Evolutionary conservation across 1,284 basidiomycete species (phyloP).

Genomic region (Cryptococcus sp.): DNA sequence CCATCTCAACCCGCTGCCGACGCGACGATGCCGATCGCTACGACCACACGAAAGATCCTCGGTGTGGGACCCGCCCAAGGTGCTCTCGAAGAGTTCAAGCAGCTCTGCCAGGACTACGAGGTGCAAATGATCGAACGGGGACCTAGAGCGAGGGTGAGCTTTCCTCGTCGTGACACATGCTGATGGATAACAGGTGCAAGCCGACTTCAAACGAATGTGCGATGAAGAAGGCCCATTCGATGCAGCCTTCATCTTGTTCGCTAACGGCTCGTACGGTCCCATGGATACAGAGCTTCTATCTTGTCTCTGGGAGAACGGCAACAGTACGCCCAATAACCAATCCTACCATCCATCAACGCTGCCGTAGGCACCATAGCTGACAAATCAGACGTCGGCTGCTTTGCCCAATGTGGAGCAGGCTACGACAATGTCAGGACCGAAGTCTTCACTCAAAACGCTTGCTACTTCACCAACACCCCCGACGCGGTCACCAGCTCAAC

Average conservation of each 20-base stretch:
- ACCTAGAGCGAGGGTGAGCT: conserved; percentile 8
- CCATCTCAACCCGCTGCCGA: too few relatives aligned
- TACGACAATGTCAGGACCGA: conserved; percentile 18
- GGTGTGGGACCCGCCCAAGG: conserved; percentile 12
- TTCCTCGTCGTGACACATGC: not conserved
- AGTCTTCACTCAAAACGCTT: conserved; percentile 9
- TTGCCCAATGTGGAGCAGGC: conserved; percentile 21
- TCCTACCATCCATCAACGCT: conserved; percentile 11
- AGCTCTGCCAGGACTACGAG: conserved; percentile 14
- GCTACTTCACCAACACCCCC: conserved; percentile 17
- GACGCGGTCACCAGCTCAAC: conserved; percentile 13
- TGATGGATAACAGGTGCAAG: conserved; percentile 1
- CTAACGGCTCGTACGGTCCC: conserved; percentile 13
- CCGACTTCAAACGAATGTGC: conserved; percentile 8
- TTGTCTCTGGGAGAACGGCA: conserved; percentile 15
- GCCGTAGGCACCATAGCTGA: too few relatives aligned
- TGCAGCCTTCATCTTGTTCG: conserved; percentile 18
- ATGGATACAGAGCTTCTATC: conserved; percentile 18
- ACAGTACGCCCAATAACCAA: conserved; percentile 9
- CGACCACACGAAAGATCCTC: conserved; percentile 8
- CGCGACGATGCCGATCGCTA: too few relatives aligned
- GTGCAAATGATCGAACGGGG: conserved; percentile 15
- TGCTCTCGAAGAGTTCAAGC: conserved; percentile 14
- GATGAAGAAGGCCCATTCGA: conserved; percentile 14
- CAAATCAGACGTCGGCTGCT: too few relatives aligned